Conservation (phyloP, 805 yeast genomes). For the Pichia kluyveri region DNA sequence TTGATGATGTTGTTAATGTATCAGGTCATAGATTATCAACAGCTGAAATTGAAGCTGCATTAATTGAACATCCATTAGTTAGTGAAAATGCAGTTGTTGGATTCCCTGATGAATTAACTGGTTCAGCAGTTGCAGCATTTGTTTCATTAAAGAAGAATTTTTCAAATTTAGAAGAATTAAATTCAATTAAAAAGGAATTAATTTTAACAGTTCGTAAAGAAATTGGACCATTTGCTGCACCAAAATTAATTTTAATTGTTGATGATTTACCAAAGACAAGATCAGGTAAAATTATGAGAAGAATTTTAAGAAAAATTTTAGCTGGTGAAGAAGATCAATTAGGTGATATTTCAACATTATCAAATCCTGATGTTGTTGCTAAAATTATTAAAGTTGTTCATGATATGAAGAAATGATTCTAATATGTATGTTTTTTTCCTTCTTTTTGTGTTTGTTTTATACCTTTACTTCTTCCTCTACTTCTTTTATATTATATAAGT, state of each 20-base stretch:
- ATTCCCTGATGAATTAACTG: constrained; percentile 73
- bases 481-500: too few species aligned
- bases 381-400: constrained; percentile 49
- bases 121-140: constrained; percentile 79
- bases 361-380: constrained; percentile 66
- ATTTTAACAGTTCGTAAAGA: constrained; percentile 65
- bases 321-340: constrained; percentile 73
- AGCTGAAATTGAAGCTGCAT: constrained; percentile 80
- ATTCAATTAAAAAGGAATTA: constrained; percentile 51
- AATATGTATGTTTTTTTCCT: too few species aligned
- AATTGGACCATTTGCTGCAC: constrained; percentile 84
- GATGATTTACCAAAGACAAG: constrained; percentile 79
- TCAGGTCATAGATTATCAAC: constrained; percentile 85
- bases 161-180: constrained; percentile 33
- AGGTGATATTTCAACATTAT: constrained; percentile 71
- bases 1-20: constrained; percentile 82
- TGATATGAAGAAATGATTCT: not conserved
- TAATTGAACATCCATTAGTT: constrained; percentile 61
- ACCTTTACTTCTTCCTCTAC: not conserved
- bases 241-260: constrained; percentile 63
- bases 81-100: constrained; percentile 83
- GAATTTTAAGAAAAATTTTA: constrained; percentile 68
- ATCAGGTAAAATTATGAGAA: constrained; percentile 83
- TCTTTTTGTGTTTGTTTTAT: not conserved
- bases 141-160: constrained; percentile 52